Base-by-base conservation (phyloP, 1,139 yeast genomes). In the Geotrichum cucujoidarum region DNA sequence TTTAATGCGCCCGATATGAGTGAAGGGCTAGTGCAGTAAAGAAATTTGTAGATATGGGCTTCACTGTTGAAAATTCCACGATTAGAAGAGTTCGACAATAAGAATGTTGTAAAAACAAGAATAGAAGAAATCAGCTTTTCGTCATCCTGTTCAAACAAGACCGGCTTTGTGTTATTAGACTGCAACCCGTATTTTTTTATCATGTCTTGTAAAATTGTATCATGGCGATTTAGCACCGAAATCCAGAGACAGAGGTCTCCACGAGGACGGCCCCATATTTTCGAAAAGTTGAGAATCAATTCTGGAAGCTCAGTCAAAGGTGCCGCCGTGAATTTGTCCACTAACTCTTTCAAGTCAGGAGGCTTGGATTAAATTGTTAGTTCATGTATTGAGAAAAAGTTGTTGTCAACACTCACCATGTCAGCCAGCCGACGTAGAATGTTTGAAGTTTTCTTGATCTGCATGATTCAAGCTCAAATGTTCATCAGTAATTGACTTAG, bases 161-260 rank as follows among this genome's bases (percentile, higher is more conserved):
- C 70, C 8, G 62, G 55, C 75, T 73, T 52, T 60, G 62, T 43
- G 21, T 48, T 49, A n/a, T 74, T 77, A 16, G 73, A 70, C 29
- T 70, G 71, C 40, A 84, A 72, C 5, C 71, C 73, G 59, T 87
- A 84, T 54, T 77, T 77, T 13, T 66, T 65, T 22, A 83, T 76
- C 35, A 75, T 67, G 3, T 58, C 57, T 47, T 81, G 85, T 49
- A 87, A 69, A 17, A 86, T 73, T 13, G 71, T 75, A 61, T 89
- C 97, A 58, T 89, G 80, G 56, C 83, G 72, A 63, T 89, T 84
- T 56, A 90, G 70, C 1, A 87, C 78, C 0, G 83, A 76, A 18
- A 86, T 75, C 95, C 95, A 90, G 53, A 81, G 83, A 55, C 76
- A 76, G 40, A 90, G 65, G 56, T 86, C 90, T 25, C 88, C 89